phyloP scores from a whole-genome alignment of 805 yeast species.

The Wickerhamomyces silvicola region DNA sequence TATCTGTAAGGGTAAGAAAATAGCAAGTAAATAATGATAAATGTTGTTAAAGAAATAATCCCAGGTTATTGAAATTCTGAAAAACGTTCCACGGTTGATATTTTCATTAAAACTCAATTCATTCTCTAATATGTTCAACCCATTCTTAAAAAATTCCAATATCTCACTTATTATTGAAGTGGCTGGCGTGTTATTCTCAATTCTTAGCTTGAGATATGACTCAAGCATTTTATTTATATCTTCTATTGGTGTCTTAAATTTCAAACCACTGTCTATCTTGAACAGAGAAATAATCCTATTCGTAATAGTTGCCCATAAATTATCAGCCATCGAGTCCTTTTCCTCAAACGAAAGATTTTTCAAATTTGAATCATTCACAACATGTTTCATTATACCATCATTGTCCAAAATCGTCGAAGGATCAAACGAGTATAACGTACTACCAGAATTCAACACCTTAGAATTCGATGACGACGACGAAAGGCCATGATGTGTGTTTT shows the following conservation, averaged over 20 bases:
- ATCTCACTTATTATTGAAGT: constrained; percentile 37
- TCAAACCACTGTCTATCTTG: constrained; percentile 31
- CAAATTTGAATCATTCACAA: constrained; percentile 24
- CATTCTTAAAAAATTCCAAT: constrained; percentile 36
- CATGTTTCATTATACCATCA: constrained; percentile 23
- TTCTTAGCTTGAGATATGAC: constrained; percentile 31
- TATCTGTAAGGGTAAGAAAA: constrained; percentile 52
- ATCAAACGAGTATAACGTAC: constrained; percentile 31
- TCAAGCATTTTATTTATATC: constrained; percentile 45
- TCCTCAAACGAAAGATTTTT: constrained; percentile 27
- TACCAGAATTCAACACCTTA: constrained; percentile 24
- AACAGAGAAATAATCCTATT: constrained; percentile 41
- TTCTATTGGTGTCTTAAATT: constrained; percentile 46
- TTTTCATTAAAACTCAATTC: constrained; percentile 27
- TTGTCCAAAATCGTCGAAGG: constrained; percentile 22
- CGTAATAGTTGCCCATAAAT: constrained; percentile 43
- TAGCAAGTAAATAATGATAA: constrained; percentile 52
- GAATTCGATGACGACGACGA: constrained; percentile 36
- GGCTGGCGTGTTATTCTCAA: constrained; percentile 30
- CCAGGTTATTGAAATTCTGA: constrained; percentile 45
- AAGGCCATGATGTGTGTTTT: constrained; percentile 16
- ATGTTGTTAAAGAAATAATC: constrained; percentile 47
- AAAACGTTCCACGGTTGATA: constrained; percentile 20
- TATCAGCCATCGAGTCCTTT: constrained; percentile 36
- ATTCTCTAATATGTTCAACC: constrained; percentile 36